These are phyloP conservation scores for Actinidia arguta DNA, from an alignment of 179 eudicot species.

Conservation along the genomic window DNA sequence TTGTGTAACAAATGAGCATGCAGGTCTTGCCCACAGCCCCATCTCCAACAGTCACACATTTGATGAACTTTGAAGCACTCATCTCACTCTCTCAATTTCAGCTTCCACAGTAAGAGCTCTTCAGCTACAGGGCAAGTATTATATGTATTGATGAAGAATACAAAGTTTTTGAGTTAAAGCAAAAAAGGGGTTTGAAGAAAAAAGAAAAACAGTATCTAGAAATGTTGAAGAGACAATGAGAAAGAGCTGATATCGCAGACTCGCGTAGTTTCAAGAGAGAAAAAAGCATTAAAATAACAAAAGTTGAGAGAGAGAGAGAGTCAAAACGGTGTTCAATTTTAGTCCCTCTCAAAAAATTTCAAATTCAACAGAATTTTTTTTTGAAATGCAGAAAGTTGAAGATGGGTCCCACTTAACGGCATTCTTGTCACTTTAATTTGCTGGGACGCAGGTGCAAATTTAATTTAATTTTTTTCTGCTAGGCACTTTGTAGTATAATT, in stretches of 20 bases:
- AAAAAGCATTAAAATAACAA: not conserved
- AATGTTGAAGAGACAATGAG: slow-evolving; percentile 7
- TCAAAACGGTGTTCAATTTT: slow-evolving; percentile 7
- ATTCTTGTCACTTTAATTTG: not conserved
- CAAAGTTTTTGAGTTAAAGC: too few relatives aligned
- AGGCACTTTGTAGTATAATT: too few relatives aligned
- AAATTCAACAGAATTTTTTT: slow-evolving; percentile 31
- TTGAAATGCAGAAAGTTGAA: slow-evolving; percentile 29
- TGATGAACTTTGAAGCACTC: slow-evolving; percentile 96
- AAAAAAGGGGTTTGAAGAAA: not conserved
- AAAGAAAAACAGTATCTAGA: slow-evolving; percentile 10
- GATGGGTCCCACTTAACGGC: slow-evolving; percentile 31
- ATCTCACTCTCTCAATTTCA: slow-evolving; percentile 30
- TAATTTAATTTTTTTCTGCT: too few relatives aligned
- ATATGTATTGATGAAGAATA: not conserved
- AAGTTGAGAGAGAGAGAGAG: slow-evolving; percentile 17
- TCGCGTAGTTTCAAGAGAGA: slow-evolving; percentile 33
- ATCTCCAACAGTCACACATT: slow-evolving; percentile 97
- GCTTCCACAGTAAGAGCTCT: slow-evolving; percentile 5
- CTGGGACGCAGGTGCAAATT: not conserved
- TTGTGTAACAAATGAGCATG: slow-evolving; percentile 95
- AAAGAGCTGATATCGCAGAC: slow-evolving; percentile 17
- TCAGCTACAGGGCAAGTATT: not conserved
- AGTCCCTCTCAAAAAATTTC: slow-evolving; percentile 37
- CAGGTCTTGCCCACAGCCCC: slow-evolving; percentile 98